Conservation (phyloP, 345 rosid genomes). For the Physaria fendleri region DNA sequence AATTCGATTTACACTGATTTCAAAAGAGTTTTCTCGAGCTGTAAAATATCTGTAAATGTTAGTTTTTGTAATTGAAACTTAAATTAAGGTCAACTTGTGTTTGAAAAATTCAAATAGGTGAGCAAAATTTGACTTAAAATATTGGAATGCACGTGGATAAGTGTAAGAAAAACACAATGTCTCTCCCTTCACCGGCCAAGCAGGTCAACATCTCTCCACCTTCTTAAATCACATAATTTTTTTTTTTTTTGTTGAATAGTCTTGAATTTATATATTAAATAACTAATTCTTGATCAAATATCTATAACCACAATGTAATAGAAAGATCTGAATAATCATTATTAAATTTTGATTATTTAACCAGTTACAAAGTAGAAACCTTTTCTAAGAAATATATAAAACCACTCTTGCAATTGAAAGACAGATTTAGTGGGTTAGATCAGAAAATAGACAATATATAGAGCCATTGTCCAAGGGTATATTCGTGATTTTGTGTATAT, state of each 20-base stretch:
- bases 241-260: background rate
- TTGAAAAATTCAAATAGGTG: conserved; percentile 13
- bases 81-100: background rate
- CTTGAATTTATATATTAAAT: background rate
- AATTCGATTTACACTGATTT: background rate
- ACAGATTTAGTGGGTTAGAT: background rate
- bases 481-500: conserved; percentile 6
- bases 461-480: background rate
- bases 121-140: conserved; percentile 21
- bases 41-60: background rate
- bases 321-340: background rate
- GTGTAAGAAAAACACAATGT: conserved; percentile 27
- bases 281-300: background rate
- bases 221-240: conserved; percentile 12
- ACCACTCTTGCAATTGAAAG: background rate
- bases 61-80: background rate
- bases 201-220: conserved; percentile 35
- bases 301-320: conserved; percentile 5
- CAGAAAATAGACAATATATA: background rate
- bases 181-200: conserved; percentile 29
- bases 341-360: background rate
- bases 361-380: background rate
- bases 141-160: conserved; percentile 29
- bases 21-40: background rate
- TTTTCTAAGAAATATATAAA: background rate